A percentile compares a stretch with the other conserved stretches of the same genome.
These are phyloP conservation scores for Calcarisporium arbuscula DNA, from an alignment of 2,329 filamentous ascomycete genomes.

Conservation along the genomic window DNA sequence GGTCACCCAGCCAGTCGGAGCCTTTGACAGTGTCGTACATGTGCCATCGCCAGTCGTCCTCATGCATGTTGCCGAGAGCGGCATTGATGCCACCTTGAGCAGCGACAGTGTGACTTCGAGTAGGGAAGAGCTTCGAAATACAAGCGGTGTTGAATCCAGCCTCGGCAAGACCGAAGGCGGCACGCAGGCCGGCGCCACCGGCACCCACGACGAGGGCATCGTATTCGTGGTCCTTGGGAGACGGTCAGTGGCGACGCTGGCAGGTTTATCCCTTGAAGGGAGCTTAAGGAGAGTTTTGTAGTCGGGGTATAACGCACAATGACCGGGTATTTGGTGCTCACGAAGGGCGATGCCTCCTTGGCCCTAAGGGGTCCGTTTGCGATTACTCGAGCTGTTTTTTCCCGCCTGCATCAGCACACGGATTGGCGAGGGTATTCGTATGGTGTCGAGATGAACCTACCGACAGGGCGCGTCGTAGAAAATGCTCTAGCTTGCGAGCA, in stretches of 20 bases:
- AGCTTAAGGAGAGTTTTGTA: no score
- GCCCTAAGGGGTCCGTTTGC: slow-evolving; percentile 80
- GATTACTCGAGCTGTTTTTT: slow-evolving; percentile 70
- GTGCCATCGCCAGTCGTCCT: slow-evolving; percentile 98
- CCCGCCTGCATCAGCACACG: no score
- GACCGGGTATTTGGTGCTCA: slow-evolving; percentile 88
- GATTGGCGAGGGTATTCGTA: not conserved
- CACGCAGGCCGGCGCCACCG: slow-evolving; percentile 73
- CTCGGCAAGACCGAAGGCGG: slow-evolving; percentile 80
- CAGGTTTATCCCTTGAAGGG: slow-evolving; percentile 62
- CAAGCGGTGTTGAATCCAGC: slow-evolving; percentile 86
- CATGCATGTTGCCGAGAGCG: slow-evolving; percentile 90
- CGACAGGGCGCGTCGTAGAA: slow-evolving; percentile 76
- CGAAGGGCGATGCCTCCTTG: slow-evolving; percentile 83
- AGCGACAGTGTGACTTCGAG: slow-evolving; percentile 77
- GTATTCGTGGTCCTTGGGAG: slow-evolving; percentile 82
- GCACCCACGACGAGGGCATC: slow-evolving; percentile 92
- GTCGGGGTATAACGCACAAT: slow-evolving; percentile 56
- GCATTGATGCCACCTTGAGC: slow-evolving; percentile 82
- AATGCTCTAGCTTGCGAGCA: slow-evolving; percentile 71
- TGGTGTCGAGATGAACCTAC: slow-evolving; percentile 41
- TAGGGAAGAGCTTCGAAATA: slow-evolving; percentile 82
- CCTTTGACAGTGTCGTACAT: slow-evolving; percentile 99
- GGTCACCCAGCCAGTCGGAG: slow-evolving; percentile 94
- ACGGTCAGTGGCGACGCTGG: slow-evolving; percentile 15